A percentile compares a stretch with the other conserved stretches of the same genome.
phyloP scores from a whole-genome alignment of 78 protist species.

The Protostelium mycophagum region DNA sequence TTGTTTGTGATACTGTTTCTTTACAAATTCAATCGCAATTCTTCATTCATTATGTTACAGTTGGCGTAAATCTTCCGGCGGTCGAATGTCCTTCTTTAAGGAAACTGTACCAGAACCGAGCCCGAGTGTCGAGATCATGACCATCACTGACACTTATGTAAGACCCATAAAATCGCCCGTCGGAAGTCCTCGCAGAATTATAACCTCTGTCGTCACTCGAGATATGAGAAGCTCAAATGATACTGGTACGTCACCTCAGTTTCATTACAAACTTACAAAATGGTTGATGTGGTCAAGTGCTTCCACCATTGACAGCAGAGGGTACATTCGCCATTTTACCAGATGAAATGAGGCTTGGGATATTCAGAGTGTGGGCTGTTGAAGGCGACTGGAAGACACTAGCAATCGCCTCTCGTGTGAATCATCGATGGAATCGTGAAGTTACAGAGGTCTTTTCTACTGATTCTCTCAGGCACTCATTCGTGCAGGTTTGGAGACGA shows the following conservation, averaged over 20 bases:
- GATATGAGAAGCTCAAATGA: neutral
- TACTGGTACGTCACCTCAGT: neutral
- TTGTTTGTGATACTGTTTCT: too few species aligned
- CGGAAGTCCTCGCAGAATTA: neutral
- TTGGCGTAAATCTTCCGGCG: neutral
- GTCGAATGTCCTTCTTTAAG: neutral
- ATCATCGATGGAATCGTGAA: neutral
- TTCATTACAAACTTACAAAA: too few species aligned
- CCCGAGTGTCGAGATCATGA: neutral
- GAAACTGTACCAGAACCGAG: neutral
- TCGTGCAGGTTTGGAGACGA: neutral
- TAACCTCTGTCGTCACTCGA: neutral
- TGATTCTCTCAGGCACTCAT: neutral
- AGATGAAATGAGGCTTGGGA: neutral
- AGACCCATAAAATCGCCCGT: neutral
- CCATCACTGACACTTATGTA: neutral
- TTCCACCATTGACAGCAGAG: neutral
- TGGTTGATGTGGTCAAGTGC: neutral
- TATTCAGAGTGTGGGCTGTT: neutral
- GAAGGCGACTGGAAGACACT: neutral
- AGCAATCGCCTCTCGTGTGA: neutral
- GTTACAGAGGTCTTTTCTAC: neutral
- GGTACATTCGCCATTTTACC: neutral
- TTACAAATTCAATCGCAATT: too few species aligned
- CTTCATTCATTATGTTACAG: too few species aligned